phyloP scores from a whole-genome alignment of 768 basidiomycete species.

The Nevesoporus exiguus region DNA sequence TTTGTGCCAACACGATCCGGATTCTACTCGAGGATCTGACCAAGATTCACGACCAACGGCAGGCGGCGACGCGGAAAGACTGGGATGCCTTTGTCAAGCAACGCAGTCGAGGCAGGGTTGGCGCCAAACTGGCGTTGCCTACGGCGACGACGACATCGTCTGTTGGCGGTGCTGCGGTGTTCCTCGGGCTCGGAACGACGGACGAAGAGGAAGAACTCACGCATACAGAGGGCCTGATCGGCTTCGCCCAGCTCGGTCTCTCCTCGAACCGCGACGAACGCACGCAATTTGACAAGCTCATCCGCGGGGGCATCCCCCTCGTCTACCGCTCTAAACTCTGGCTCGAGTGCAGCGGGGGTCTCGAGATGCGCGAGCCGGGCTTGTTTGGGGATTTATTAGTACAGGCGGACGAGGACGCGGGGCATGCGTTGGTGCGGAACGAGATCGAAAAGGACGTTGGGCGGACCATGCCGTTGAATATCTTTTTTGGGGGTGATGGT shows the following conservation, averaged over 20 bases:
- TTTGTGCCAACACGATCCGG: conserved; percentile 71
- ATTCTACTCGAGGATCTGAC: conserved; percentile 73
- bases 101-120: conserved; percentile 46
- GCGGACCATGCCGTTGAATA: conserved; percentile 87
- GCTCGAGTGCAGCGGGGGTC: conserved; percentile 90
- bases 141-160: conserved; percentile 19
- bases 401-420: conserved; percentile 41
- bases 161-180: conserved; percentile 52
- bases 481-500: conserved; percentile 97
- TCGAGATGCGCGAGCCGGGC: conserved; percentile 91
- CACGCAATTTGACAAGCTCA: conserved; percentile 73
- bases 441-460: conserved; percentile 98
- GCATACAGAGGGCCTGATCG: conserved; percentile 84
- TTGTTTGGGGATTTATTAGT: conserved; percentile 81
- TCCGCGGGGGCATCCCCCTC: conserved; percentile 86
- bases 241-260: conserved; percentile 84
- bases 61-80: conserved; percentile 62
- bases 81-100: conserved; percentile 89
- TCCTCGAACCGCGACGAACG: conserved; percentile 69
- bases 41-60: conserved; percentile 78
- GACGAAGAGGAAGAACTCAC: conserved; percentile 69
- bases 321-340: conserved; percentile 85
- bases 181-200: conserved; percentile 64
- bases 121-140: conserved; percentile 21
- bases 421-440: conserved; percentile 45